Evolutionary conservation across 257 asterid genomes (phyloP), one percentile per base, ranked within the genome.

Genomic region (Echites panduratus): DNA sequence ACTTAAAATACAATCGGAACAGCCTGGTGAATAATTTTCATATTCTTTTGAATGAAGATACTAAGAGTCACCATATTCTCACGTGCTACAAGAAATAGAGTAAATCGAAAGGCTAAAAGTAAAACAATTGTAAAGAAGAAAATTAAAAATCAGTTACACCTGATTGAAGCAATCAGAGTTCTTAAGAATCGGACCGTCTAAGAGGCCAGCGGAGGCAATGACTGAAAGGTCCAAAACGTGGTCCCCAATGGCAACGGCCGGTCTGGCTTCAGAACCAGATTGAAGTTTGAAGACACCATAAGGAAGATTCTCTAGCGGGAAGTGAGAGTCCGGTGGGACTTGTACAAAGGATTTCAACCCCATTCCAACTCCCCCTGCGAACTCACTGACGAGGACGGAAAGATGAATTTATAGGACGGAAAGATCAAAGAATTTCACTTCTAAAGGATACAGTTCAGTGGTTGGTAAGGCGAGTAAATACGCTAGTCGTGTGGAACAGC

Each of bases 261-360:
- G 96, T n/a, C 92, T 50, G 76, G 98, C 85, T 48, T 78, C 79
- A 53, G 96, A 83, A 77, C 49, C 76, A 50, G 92, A 78, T 73
- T 68, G 82, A 41, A 86, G 80, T 84, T 78, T 86, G 87, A 95
- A 95, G 17, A 95, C 96, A 5, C 99, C 99, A 80, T 79, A 95
- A n/a, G 99, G 99, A 13, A 95, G 86, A 75, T 95, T 95, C 85
- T 95, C 96, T 22, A 95, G 82, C 24, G 99, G 96, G 82, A 95
- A 95, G 84, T 92, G 98, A 35, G 98, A 95, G 70, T 87, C 97
- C 63, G 94, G 84, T 1, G 61, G 86, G 68, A 95, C 95, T 71
- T 90, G 80, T 22, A 95, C 77, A 76, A 95, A 95, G 35, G 99
- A 95, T 78, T 82, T 86, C 78, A 94, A 79, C 76, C 19, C 90